Evolutionary conservation across 2,329 filamentous ascomycete genomes (phyloP), one percentile per base, ranked within the genome.

Genomic region (Fusarium brachygibbosum): DNA sequence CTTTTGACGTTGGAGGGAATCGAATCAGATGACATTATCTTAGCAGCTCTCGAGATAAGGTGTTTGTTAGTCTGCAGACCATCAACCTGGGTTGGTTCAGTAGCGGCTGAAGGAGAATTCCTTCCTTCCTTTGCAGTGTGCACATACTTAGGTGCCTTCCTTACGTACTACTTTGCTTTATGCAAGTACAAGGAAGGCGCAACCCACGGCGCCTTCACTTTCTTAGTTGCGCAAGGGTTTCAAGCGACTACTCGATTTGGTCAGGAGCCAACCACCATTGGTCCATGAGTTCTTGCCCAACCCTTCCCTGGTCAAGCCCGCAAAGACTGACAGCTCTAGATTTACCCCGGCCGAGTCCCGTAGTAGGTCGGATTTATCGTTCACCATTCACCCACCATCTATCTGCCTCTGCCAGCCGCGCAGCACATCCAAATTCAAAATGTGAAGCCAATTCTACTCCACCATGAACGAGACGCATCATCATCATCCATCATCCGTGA

Each of bases 201-300:
- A n/a, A n/a, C n/a, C n/a, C n/a, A n/a, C n/a, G n/a, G n/a, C n/a
- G 42, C 29, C 53, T 55, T 56, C 38, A 50, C 29, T 42, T 41
- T 58, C 38, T 25, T 53, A 66, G 65, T 40, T 49, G 31, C 42
- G 58, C 72, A 74, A 54, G 72, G 72, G 54, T 72, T 55, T 44
- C 58, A 63, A 65, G 61, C 57, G 61, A 75, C 73, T 75, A 74
- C 73, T 75, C 71, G 69, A 75, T 75, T 75, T 42, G 73, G 73
- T 60, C 62, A 59, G 38, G 63, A 65, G 58, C 62, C 48, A 54
- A 61, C 55, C 68, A 58, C 63, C 62, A 74, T 75, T 75, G 73
- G 73, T 57, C 58, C 59, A 63, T 55, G 25, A 38, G 23, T 61
- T 58, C 51, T 54, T 55, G 60, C 54, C 52, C 59, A 66, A 49